These are phyloP conservation scores for Amyloporia xantha DNA, from an alignment of 768 basidiomycete genomes.

Conservation along the genomic window DNA sequence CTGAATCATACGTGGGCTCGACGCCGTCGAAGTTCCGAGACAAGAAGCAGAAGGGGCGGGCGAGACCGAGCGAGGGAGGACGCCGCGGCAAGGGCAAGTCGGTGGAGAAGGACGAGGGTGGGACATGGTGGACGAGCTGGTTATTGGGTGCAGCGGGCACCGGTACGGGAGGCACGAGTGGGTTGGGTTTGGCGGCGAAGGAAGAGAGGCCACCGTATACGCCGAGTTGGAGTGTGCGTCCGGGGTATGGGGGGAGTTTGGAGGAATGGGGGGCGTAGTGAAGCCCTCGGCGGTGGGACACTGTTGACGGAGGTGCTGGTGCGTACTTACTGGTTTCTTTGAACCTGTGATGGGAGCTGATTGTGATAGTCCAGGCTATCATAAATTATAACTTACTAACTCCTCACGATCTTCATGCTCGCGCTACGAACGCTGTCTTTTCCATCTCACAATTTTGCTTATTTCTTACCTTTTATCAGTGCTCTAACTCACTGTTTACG, in stretches of 20 bases:
- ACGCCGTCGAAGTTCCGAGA: conserved; percentile 16
- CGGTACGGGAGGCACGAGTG: conserved; percentile 9
- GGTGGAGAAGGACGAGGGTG: conserved; percentile 21
- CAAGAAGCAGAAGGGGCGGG: conserved; percentile 22
- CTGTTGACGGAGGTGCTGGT: not conserved
- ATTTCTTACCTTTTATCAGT: not conserved
- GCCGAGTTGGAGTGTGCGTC: conserved; percentile 14
- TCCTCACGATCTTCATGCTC: not conserved
- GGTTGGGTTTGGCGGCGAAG: conserved; percentile 4
- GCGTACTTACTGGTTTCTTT: not conserved
- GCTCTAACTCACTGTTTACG: not conserved
- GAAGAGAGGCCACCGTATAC: conserved; percentile 4
- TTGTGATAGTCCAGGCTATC: not conserved
- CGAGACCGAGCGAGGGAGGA: conserved; percentile 16
- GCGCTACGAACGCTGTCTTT: not conserved
- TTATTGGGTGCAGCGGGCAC: conserved; percentile 20
- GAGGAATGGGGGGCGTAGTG: conserved; percentile 23
- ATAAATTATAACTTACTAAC: not conserved
- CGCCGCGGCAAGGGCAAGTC: conserved; percentile 32
- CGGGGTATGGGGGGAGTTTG: conserved; percentile 14
- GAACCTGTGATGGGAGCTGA: not conserved
- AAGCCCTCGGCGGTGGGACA: not conserved
- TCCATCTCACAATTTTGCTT: not conserved
- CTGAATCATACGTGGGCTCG: conserved; percentile 52
- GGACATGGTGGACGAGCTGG: conserved; percentile 26